These are phyloP conservation scores for Nothophoma quercina DNA, from an alignment of 2,329 filamentous ascomycete species.

Conservation along the genomic window DNA sequence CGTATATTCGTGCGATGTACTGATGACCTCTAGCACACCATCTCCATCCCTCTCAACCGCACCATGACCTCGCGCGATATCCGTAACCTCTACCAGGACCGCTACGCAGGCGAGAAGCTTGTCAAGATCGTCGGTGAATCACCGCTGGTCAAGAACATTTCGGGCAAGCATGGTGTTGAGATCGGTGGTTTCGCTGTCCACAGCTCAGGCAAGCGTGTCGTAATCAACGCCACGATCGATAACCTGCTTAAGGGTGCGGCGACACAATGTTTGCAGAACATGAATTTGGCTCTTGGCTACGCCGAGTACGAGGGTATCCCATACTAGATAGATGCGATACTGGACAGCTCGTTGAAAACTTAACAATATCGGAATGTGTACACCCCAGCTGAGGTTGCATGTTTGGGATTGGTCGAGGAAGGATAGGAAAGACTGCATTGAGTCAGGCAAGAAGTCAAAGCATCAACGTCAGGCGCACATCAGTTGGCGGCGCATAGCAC, in stretches of 20 bases:
- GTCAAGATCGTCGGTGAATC: conserved; percentile 91
- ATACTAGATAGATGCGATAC: conserved; percentile 30
- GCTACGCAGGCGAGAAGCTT: conserved; percentile 94
- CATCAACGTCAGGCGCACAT: conserved; percentile 4
- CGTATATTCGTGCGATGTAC: background rate
- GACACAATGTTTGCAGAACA: conserved; percentile 93
- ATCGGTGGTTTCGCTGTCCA: conserved; percentile 97
- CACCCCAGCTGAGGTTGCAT: background rate
- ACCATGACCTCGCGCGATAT: conserved; percentile 91
- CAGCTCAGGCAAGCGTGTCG: conserved; percentile 85
- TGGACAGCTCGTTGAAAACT: background rate
- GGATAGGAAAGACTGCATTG: conserved; percentile 3
- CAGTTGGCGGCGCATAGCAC: conserved; percentile 8
- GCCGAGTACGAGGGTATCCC: conserved; percentile 90
- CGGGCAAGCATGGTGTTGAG: conserved; percentile 85
- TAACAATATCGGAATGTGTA: conserved; percentile 10
- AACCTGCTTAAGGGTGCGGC: conserved; percentile 93
- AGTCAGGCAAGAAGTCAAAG: conserved; percentile 3
- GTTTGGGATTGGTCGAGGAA: conserved; percentile 15
- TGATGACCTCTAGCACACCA: conserved; percentile 69
- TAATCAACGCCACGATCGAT: conserved; percentile 94
- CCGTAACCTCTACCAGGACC: conserved; percentile 92
- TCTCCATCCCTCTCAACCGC: conserved; percentile 86
- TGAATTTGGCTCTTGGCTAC: conserved; percentile 91
- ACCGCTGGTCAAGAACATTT: conserved; percentile 84